phyloP scores from a whole-genome alignment of 768 basidiomycete genomes.

The Crepidotus variabilis region DNA sequence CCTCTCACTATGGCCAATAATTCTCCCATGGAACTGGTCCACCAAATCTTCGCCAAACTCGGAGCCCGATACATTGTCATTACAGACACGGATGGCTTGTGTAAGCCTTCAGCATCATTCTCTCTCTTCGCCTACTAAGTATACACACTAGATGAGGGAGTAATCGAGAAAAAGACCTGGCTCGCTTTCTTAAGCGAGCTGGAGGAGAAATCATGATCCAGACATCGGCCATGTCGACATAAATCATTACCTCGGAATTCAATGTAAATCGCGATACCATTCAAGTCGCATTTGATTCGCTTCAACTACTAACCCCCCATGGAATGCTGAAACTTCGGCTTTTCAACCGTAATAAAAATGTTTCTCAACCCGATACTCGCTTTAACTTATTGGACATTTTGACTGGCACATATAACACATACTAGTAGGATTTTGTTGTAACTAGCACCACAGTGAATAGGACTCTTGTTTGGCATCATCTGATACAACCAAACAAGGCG shows the following conservation, averaged over 20 bases:
- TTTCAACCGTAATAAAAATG: no score
- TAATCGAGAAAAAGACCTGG: constrained; percentile 95
- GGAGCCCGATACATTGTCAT: constrained; percentile 90
- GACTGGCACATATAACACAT: no score
- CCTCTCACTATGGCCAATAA: constrained; percentile 82
- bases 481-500: background rate
- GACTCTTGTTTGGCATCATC: background rate
- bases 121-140: background rate
- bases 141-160: constrained; percentile 64
- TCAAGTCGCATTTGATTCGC: no score
- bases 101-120: constrained; percentile 39
- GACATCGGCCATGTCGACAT: no score
- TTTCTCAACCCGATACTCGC: no score
- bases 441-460: no score
- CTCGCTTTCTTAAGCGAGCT: constrained; percentile 79
- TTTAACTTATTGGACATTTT: no score
- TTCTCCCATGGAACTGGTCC: constrained; percentile 87
- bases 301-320: no score
- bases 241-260: no score
- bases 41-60: constrained; percentile 91
- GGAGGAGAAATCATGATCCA: constrained; percentile 44
- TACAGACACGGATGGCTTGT: constrained; percentile 76
- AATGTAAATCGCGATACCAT: no score
- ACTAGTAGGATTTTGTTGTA: no score
- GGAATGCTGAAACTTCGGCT: no score